These are phyloP conservation scores for Aspergillus sergii DNA, from an alignment of 2,329 filamentous ascomycete genomes.

Conservation along the genomic window DNA sequence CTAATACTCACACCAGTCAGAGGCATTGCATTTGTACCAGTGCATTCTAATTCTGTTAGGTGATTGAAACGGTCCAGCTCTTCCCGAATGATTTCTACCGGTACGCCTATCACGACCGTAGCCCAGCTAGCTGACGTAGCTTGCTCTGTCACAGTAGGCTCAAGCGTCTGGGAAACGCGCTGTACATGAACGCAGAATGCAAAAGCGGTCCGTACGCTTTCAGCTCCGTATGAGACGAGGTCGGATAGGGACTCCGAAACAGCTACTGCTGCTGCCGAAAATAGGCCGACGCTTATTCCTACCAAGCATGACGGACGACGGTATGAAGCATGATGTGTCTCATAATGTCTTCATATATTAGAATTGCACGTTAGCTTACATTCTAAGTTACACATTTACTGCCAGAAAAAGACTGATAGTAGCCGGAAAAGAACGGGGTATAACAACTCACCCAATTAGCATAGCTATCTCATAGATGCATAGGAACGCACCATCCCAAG, in stretches of 20 bases:
- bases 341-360: slow-evolving; percentile 6
- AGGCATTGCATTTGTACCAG: too few relatives aligned
- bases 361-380: too few relatives aligned
- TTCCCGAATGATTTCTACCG: slow-evolving; percentile 9
- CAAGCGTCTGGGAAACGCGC: slow-evolving; percentile 45
- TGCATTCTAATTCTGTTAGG: too few relatives aligned
- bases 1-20: slow-evolving; percentile 24
- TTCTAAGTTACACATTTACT: too few relatives aligned
- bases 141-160: slow-evolving; percentile 20
- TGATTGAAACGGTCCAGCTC: slow-evolving; percentile 13
- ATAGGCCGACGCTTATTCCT: slow-evolving; percentile 51
- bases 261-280: slow-evolving; percentile 48
- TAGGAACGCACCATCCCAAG: slow-evolving; percentile 51
- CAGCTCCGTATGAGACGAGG: slow-evolving; percentile 44
- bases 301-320: slow-evolving; percentile 28
- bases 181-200: slow-evolving; percentile 50
- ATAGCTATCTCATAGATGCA: slow-evolving; percentile 43
- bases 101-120: slow-evolving; percentile 12
- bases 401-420: too few relatives aligned
- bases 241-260: slow-evolving; percentile 44
- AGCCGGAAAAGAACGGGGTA: too few relatives aligned
- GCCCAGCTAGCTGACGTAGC: slow-evolving; percentile 19
- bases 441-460: slow-evolving; percentile 46
- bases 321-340: slow-evolving; percentile 19
- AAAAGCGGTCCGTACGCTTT: slow-evolving; percentile 50